Base-by-base conservation (phyloP, 192 early-diverging fungal species). In the Umbelopsis sp. region DNA sequence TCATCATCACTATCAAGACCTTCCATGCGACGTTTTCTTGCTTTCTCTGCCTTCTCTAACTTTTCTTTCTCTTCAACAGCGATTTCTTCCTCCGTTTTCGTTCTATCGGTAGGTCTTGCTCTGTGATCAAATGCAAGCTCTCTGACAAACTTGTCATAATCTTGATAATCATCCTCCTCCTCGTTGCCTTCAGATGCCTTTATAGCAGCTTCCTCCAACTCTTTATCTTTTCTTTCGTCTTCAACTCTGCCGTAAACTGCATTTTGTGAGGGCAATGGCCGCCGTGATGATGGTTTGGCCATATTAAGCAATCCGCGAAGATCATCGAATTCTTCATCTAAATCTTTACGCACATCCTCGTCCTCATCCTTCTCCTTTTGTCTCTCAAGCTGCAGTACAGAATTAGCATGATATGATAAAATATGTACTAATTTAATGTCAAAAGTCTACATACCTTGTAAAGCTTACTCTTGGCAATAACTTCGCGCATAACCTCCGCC, bases 401-500 rank as follows among this genome's bases (percentile, higher is more conserved):
- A 12, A 43, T 47, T 26, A 32, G 22, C 22, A 25, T 14, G 12
- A 11, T 1, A 0, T 49, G 47, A 49, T 49, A 12, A n/a, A 49
- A 29, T 3, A 25, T 21, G n/a, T 65, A 65, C n/a, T 17, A 7
- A 21, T 45, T 4, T 22, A 26, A 17, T 21, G 16, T 4, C 1
- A 9, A 49, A 17, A 41, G 1, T 41, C n/a, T 4, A 49, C 47
- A 49, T 54, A 85, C 81, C 75, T 98, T 98, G 86, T 98, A 90
- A 72, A 89, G 74, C 81, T 99, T 99, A 83, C 92, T 95, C 83
- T 99, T 99, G 45, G 93, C 93, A 74, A 99, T 98, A 31, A 99
- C 77, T 78, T 99, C 97, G 77, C 93, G 91, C 98, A 98, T 98
- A 45, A 99, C 80, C 82, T 99, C 98, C 32, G 87, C 88, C 81